Percentiles rank a stretch among this genome's conserved stretches.
These are phyloP conservation scores for Coemansia sp. DNA, from an alignment of 192 early-diverging fungal species.

Conservation along the genomic window DNA sequence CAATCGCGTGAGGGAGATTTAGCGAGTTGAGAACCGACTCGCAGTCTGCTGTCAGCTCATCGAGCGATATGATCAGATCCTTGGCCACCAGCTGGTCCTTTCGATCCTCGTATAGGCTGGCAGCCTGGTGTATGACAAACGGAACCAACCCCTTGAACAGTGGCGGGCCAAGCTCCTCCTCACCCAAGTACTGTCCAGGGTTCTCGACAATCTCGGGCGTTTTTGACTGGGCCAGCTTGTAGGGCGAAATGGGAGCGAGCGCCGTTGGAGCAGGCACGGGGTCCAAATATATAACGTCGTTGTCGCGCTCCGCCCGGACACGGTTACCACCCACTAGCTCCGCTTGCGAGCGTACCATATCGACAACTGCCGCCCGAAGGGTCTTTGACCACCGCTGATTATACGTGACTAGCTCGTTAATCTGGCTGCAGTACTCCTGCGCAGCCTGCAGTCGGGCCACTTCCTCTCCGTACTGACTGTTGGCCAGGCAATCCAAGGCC, in stretches of 20 bases:
- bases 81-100: slow-evolving; percentile 77
- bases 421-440: slow-evolving; percentile 39
- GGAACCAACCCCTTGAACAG: slow-evolving; percentile 85
- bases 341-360: slow-evolving; percentile 51
- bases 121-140: slow-evolving; percentile 89
- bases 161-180: slow-evolving; percentile 72
- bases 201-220: slow-evolving; percentile 62
- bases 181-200: slow-evolving; percentile 70
- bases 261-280: slow-evolving; percentile 66
- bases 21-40: slow-evolving; percentile 71
- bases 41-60: slow-evolving; percentile 70
- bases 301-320: slow-evolving; percentile 79
- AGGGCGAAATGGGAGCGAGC: slow-evolving; percentile 64
- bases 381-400: slow-evolving; percentile 50
- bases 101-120: slow-evolving; percentile 81
- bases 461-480: slow-evolving; percentile 84
- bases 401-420: slow-evolving; percentile 30
- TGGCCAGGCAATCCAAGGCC: slow-evolving; percentile 70
- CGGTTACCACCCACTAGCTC: slow-evolving; percentile 57
- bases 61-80: slow-evolving; percentile 64
- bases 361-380: slow-evolving; percentile 30
- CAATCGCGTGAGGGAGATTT: slow-evolving; percentile 70
- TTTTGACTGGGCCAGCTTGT: slow-evolving; percentile 74
- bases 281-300: slow-evolving; percentile 89
- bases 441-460: slow-evolving; percentile 68